Evolutionary conservation across 2,329 filamentous ascomycete genomes (phyloP).

Genomic region (Metarhizium sp.): DNA sequence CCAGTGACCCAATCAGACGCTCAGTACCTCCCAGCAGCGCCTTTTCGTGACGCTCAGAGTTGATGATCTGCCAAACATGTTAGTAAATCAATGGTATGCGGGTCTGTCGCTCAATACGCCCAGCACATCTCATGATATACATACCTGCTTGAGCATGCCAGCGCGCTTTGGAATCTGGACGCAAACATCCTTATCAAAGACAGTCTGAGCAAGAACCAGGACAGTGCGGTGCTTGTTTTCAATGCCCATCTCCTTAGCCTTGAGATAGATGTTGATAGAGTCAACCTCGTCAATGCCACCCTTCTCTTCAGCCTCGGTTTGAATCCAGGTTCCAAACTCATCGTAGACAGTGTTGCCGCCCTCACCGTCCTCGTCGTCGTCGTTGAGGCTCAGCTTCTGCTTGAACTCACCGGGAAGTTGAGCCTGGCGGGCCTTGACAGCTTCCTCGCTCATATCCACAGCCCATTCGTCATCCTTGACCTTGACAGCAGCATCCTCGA

Average conservation of each 20-base stretch:
- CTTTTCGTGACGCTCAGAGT: slow-evolving; percentile 89
- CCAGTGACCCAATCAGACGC: slow-evolving; percentile 65
- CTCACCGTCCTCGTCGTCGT: slow-evolving; percentile 75
- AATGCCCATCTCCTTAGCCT: slow-evolving; percentile 93
- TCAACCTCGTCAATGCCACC: slow-evolving; percentile 70
- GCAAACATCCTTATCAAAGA: slow-evolving; percentile 85
- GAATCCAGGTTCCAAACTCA: slow-evolving; percentile 87
- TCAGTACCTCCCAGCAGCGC: slow-evolving; percentile 91
- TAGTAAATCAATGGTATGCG: background rate
- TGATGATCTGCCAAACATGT: slow-evolving; percentile 35
- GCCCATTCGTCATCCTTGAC: slow-evolving; percentile 88
- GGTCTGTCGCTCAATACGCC: too few species aligned
- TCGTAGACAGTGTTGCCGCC: slow-evolving; percentile 74
- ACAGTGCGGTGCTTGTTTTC: slow-evolving; percentile 91
- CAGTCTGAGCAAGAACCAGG: slow-evolving; percentile 81
- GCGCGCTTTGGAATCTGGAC: slow-evolving; percentile 80
- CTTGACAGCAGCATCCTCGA: slow-evolving; percentile 43
- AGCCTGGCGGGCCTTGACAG: slow-evolving; percentile 87
- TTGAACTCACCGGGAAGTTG: slow-evolving; percentile 92
- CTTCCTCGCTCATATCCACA: slow-evolving; percentile 91
- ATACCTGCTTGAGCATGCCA: slow-evolving; percentile 78
- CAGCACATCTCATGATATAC: slow-evolving; percentile 13
- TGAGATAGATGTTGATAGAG: slow-evolving; percentile 87
- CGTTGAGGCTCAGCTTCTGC: slow-evolving; percentile 75
- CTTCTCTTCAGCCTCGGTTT: slow-evolving; percentile 60